phyloP scores from a whole-genome alignment of 495 filamentous ascomycete genomes.

The Penicillium daleae region DNA sequence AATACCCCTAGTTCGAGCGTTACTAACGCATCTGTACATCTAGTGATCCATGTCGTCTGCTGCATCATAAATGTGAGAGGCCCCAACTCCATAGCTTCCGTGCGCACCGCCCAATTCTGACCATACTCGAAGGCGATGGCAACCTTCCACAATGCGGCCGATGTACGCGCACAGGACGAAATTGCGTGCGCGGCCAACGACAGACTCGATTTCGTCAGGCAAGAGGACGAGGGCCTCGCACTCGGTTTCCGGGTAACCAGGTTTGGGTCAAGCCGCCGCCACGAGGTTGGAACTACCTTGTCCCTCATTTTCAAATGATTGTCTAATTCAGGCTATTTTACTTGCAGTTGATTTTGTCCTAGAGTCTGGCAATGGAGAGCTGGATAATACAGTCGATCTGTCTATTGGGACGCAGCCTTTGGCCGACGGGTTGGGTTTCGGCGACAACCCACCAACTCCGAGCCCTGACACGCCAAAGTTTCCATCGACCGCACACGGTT shows the following conservation, averaged over 20 bases:
- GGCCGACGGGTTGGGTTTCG: neutral
- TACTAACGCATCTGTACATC: neutral
- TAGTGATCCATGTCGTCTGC: slow-evolving; percentile 31
- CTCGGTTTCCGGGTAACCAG: slow-evolving; percentile 31
- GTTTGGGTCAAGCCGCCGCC: slow-evolving; percentile 33
- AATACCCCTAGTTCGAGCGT: neutral
- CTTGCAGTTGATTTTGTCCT: slow-evolving; percentile 30
- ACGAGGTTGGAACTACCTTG: slow-evolving; percentile 21
- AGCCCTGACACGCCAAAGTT: slow-evolving; percentile 1
- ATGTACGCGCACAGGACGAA: slow-evolving; percentile 25
- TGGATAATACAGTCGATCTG: slow-evolving; percentile 4
- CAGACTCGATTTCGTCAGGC: slow-evolving; percentile 25
- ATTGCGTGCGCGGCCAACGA: slow-evolving; percentile 20
- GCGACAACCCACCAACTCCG: neutral
- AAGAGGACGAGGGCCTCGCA: slow-evolving; percentile 17
- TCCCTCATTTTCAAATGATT: neutral
- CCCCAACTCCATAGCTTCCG: neutral
- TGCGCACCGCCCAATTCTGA: neutral
- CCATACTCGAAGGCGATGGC: slow-evolving; percentile 20
- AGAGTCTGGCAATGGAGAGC: slow-evolving; percentile 27
- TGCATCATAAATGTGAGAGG: slow-evolving; percentile 31
- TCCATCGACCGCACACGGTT: neutral
- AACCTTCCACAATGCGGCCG: slow-evolving; percentile 28
- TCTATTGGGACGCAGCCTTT: neutral
- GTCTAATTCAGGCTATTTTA: neutral